These are phyloP conservation scores for Calonectria leucothoes DNA, from an alignment of 2,329 filamentous ascomycete species.

Conservation along the genomic window DNA sequence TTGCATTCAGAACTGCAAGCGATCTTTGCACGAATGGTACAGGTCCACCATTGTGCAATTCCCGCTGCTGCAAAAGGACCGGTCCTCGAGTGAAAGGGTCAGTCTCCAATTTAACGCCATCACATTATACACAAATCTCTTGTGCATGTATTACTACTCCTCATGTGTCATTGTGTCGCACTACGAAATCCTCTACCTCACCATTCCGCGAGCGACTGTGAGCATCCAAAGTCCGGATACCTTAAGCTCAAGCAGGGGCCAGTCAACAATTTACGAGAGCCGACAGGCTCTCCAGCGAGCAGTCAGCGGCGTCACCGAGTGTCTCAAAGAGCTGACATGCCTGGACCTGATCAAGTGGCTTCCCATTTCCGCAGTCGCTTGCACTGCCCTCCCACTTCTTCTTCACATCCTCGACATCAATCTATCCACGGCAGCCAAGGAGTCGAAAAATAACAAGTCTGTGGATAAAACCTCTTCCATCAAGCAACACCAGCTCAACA, in stretches of 20 bases:
- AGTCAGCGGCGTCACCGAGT: neutral
- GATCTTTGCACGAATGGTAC: neutral
- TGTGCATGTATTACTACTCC: neutral
- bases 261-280: neutral
- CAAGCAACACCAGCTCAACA: neutral
- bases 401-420: neutral
- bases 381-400: neutral
- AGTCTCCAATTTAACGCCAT: neutral
- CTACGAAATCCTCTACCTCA: neutral
- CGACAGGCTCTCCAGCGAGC: neutral
- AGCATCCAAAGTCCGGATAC: neutral
- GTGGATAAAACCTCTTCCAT: neutral
- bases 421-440: neutral
- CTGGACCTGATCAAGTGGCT: neutral
- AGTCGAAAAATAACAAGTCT: neutral
- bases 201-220: neutral
- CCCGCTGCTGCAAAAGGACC: neutral
- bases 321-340: neutral
- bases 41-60: neutral
- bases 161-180: neutral
- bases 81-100: neutral
- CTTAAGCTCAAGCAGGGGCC: neutral
- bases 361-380: neutral
- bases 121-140: neutral
- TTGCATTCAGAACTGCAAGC: neutral